A percentile compares a stretch with the other conserved stretches of the same genome.
These are phyloP conservation scores for Usnea hakonensis DNA, from an alignment of 495 filamentous ascomycete species.

Conservation along the genomic window DNA sequence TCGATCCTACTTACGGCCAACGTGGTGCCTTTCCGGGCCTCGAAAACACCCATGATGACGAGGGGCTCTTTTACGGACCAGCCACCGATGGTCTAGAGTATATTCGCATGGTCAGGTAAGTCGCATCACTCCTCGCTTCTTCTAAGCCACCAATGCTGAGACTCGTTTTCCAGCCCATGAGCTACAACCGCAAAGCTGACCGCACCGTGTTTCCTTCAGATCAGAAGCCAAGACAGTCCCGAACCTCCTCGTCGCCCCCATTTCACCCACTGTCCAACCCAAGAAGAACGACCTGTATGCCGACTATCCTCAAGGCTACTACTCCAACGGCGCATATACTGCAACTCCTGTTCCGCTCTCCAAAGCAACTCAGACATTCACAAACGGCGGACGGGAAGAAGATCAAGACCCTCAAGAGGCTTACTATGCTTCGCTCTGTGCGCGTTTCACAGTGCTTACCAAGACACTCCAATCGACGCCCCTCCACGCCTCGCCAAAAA, in stretches of 20 bases:
- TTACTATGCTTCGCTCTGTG: conserved; percentile 56
- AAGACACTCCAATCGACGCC: conserved; percentile 48
- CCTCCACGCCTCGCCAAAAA: conserved; percentile 25
- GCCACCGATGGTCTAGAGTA: conserved; percentile 64
- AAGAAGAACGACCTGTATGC: conserved; percentile 32
- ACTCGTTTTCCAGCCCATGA: conserved; percentile 3
- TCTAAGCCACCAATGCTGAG: conserved; percentile 8
- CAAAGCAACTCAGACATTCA: conserved; percentile 1
- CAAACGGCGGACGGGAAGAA: conserved; percentile 23
- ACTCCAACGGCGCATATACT: conserved; percentile 64
- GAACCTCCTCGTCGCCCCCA: conserved; percentile 51
- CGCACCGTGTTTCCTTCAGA: conserved; percentile 43
- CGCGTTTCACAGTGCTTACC: conserved; percentile 53
- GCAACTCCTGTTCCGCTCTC: conserved; percentile 30
- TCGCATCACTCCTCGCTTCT: not conserved
- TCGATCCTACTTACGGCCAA: conserved; percentile 66
- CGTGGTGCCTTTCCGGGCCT: conserved; percentile 68
- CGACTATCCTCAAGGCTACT: conserved; percentile 42
- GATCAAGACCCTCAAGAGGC: conserved; percentile 46
- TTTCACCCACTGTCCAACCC: conserved; percentile 37
- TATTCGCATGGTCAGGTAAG: conserved; percentile 74
- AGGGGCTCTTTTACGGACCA: conserved; percentile 42
- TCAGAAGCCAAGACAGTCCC: conserved; percentile 67
- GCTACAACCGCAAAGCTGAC: conserved; percentile 25
- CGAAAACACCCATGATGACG: conserved; percentile 44